phyloP scores from a whole-genome alignment of 352 stramenopile genomes.

The Globisporangium viniferum region DNA sequence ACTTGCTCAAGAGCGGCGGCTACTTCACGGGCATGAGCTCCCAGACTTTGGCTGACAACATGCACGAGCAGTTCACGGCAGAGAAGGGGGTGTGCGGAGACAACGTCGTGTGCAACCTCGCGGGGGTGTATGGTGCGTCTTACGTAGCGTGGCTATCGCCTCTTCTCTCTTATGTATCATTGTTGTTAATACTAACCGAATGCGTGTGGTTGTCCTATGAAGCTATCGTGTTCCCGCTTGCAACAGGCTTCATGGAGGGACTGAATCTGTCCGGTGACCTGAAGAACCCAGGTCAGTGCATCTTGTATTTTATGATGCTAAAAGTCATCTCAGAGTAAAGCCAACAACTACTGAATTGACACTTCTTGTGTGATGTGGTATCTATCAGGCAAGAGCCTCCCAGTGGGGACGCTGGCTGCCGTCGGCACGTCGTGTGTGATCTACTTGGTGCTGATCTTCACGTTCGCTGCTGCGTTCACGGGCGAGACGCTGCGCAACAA shows the following conservation, averaged over 20 bases:
- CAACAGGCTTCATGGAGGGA: constrained; percentile 83
- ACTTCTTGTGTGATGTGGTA: constrained; percentile 5
- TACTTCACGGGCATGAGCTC: constrained; percentile 45
- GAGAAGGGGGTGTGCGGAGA: constrained; percentile 37
- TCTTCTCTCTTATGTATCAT: not conserved
- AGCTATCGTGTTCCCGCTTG: constrained; percentile 78
- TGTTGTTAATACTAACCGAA: not conserved
- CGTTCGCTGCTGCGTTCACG: constrained; percentile 51
- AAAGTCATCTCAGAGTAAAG: too few relatives aligned
- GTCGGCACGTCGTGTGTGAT: constrained; percentile 57
- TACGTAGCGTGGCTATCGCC: not conserved
- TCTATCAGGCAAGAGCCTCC: constrained; percentile 46
- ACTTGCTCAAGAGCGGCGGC: constrained; percentile 42
- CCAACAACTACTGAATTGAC: not conserved
- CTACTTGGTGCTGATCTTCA: constrained; percentile 75
- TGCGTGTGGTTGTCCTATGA: constrained; percentile 6
- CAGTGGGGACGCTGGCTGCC: constrained; percentile 61
- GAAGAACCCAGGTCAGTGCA: constrained; percentile 51
- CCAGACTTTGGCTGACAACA: constrained; percentile 44
- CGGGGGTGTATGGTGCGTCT: constrained; percentile 42
- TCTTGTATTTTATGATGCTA: too few relatives aligned
- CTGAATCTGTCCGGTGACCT: constrained; percentile 80
- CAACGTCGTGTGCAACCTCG: constrained; percentile 34
- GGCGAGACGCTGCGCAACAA: constrained; percentile 58
- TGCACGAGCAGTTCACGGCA: constrained; percentile 35